Evolutionary conservation across 1,284 basidiomycete genomes (phyloP).

Genomic region (Taiwanofungus camphoratus): DNA sequence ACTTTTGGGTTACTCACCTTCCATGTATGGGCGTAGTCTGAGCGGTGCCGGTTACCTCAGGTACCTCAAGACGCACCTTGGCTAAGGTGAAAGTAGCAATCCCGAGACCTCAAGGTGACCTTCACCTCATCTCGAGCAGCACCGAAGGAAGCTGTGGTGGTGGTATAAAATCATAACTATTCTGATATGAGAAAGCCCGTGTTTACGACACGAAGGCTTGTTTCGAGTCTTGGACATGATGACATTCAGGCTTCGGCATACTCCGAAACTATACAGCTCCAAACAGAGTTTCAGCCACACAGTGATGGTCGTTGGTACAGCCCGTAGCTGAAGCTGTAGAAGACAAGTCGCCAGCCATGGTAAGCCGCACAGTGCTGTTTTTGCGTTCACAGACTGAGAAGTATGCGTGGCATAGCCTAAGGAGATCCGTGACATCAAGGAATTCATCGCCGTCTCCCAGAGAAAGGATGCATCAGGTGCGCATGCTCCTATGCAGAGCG

Average conservation of each 20-base stretch:
- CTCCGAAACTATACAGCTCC: conserved; percentile 7
- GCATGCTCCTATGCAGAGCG: conserved; percentile 22
- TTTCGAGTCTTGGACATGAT: too few species aligned
- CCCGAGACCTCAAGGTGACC: too few species aligned
- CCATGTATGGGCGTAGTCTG: too few species aligned
- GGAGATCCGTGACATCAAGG: conserved; percentile 98
- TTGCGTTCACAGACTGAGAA: background rate
- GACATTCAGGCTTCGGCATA: background rate
- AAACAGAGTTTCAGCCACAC: conserved; percentile 7
- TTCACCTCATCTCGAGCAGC: too few species aligned
- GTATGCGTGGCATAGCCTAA: conserved; percentile 65
- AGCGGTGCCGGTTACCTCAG: too few species aligned
- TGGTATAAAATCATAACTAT: background rate
- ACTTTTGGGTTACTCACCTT: too few species aligned
- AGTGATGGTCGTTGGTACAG: background rate
- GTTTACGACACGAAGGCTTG: too few species aligned
- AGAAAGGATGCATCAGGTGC: conserved; percentile 81
- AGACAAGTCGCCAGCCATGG: conserved; percentile 25
- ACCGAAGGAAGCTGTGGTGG: too few species aligned
- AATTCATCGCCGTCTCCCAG: conserved; percentile 95
- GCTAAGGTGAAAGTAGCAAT: too few species aligned
- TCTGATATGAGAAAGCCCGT: background rate
- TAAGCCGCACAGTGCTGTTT: conserved; percentile 11
- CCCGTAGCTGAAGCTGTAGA: conserved; percentile 8
- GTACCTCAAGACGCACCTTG: too few species aligned